Evolutionary conservation across 495 filamentous ascomycete species (phyloP), one percentile per base, ranked within the genome.

Genomic region (Penicilliopsis zonata): DNA sequence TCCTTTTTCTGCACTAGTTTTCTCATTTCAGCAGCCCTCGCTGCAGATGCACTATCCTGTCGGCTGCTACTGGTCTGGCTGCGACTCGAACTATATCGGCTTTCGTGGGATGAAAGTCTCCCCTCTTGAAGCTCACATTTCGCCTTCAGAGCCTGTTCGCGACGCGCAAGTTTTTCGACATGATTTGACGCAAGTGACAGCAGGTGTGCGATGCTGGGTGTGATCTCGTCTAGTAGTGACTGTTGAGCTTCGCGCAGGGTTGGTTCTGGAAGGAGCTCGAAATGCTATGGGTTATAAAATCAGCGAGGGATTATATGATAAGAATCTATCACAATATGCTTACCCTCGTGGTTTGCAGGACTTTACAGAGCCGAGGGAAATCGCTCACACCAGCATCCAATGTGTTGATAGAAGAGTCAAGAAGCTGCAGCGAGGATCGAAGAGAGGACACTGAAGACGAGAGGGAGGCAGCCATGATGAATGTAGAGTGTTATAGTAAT

Each of bases 1-100:
- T 86, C 80, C 56, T 83, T 86, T 68, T 82, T 86, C 52, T 70
- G 69, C 47, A 74, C 60, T 43, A 85, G 37, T 43, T 75, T 64
- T 53, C 71, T 72, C 50, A 81, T 43, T 42, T 72, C 74, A 18
- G 70, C 52, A 24, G 70, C 74, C 48, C 74, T 77, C 25, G 61
- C 52, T 13, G 64, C 55, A 16, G 47, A 47, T 23, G 36, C 41
- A 37, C 46, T 33, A 24, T 45, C 36, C 46, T 43, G 39, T 36
- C 55, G 34, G 44, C 40, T 23, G 30, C 42, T 37, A 31, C 37
- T 50, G 28, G 35, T 39, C 30, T 50, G 44, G 21, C 23, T 22
- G 28, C 50, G 43, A 20, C 33, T 35, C 3, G 49, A 27, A 12
- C 53, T 34, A 30, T 55, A 26, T 28, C 53, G 40, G 30, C 42